phyloP scores from a whole-genome alignment of 2,329 filamentous ascomycete genomes.

The Aureobasidium uvarum region DNA sequence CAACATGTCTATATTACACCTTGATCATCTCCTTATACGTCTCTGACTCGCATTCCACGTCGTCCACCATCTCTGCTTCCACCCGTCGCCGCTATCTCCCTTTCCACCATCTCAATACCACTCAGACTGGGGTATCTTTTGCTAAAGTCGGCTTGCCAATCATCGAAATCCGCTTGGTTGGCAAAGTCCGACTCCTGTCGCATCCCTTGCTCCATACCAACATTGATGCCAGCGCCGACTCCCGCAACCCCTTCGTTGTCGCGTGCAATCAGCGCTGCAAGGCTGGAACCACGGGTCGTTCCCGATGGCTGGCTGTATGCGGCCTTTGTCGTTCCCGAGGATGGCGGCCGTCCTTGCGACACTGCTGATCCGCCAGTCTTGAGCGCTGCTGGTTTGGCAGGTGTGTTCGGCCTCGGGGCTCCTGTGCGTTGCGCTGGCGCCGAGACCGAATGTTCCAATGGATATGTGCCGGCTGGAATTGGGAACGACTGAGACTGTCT shows the following conservation, averaged over 20 bases:
- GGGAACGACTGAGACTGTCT: slow-evolving; percentile 28
- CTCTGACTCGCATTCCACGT: slow-evolving; percentile 27
- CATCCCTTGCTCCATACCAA: slow-evolving; percentile 11
- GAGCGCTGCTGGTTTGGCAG: slow-evolving; percentile 61
- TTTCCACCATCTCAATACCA: slow-evolving; percentile 83
- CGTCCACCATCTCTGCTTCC: slow-evolving; percentile 17
- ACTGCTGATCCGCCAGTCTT: slow-evolving; percentile 46
- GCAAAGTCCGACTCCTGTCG: not conserved
- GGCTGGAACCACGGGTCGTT: slow-evolving; percentile 26
- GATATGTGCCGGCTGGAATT: slow-evolving; percentile 4
- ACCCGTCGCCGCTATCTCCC: slow-evolving; percentile 31
- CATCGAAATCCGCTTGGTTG: slow-evolving; percentile 32
- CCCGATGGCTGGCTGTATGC: slow-evolving; percentile 40
- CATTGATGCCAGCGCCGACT: slow-evolving; percentile 30
- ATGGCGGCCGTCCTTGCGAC: slow-evolving; percentile 13
- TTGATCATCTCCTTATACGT: slow-evolving; percentile 13
- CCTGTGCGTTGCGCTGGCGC: slow-evolving; percentile 29
- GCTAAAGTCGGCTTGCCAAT: slow-evolving; percentile 69
- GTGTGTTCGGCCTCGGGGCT: slow-evolving; percentile 52
- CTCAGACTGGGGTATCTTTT: slow-evolving; percentile 83
- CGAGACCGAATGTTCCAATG: slow-evolving; percentile 27
- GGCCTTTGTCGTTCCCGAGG: slow-evolving; percentile 29
- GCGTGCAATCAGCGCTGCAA: slow-evolving; percentile 41
- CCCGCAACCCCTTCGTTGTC: slow-evolving; percentile 41
- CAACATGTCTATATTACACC: slow-evolving; percentile 4